Evolutionary conservation across 164 flowering plant genomes (phyloP), one percentile per base, ranked within the genome.

Genomic region (Aristolochia contorta): DNA sequence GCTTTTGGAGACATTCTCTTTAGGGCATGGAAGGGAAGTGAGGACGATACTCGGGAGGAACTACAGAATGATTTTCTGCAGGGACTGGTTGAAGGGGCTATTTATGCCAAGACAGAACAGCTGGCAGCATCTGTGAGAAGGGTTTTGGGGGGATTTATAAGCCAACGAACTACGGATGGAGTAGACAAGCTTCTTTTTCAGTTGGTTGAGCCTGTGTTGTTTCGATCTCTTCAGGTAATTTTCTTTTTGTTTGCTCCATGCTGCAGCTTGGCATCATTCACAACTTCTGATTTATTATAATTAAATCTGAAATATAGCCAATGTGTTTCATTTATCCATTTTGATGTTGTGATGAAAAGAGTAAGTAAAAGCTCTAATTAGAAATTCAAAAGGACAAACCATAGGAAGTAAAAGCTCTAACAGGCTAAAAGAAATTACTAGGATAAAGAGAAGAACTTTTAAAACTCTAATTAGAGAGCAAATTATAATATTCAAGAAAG

Each of bases 181-280:
- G 96, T 94, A 24, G 97, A 89, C 70, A 85, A 91, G 71, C 76
- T 91, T 63, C 81, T 91, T 22, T 94, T 83, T 54, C 67, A 83
- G 21, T 86, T 91, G 45, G 77, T 85, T n/a, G 99, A 94, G 74
- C 99, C 99, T 30, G 79, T 94, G 23, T 63, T 94, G 59, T 94
- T 89, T 56, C 78, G 97, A 43, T 91, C 97, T 2, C 68, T 94
- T 43, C 96, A 87, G 95, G 97, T 94, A 54, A n/a, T 6, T 33
- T 37, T 14, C 43, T n/a, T 51, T 14, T 2, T 6, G 32, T 4
- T 61, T 15, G 3, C 43, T 47, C 23, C 53, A 15, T 20, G 16
- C 10, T 18, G 53, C 53, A 15, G 56, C 56, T 22, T 0, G 30
- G 20, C 30, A 6, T 22, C 1, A 12, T 13, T 53, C 16, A 53